phyloP scores from a whole-genome alignment of 805 yeast species.

The Metschnikowia shivogae region DNA sequence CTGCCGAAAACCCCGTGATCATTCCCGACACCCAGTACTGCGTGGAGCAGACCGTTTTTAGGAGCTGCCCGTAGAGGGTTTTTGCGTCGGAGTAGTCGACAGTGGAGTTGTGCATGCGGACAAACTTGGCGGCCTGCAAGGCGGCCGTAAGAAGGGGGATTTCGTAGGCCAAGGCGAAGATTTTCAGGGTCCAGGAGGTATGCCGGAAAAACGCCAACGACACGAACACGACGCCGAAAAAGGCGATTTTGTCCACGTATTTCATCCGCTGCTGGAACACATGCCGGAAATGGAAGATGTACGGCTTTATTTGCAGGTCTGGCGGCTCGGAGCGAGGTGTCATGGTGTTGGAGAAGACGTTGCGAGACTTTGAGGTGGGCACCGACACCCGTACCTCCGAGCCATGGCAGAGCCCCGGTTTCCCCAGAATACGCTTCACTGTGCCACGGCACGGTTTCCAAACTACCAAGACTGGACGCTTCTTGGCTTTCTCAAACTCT shows the following conservation, averaged over 20 bases:
- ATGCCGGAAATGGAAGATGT: slow-evolving; percentile 25
- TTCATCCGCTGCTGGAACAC: slow-evolving; percentile 34
- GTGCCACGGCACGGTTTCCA: too few species aligned
- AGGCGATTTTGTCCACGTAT: slow-evolving; percentile 30
- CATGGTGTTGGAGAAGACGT: slow-evolving; percentile 3
- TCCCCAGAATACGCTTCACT: too few species aligned
- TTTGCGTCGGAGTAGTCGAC: slow-evolving; percentile 31
- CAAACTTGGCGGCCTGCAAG: slow-evolving; percentile 23
- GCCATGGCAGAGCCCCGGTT: neutral
- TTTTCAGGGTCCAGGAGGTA: slow-evolving; percentile 24
- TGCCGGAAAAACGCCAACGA: slow-evolving; percentile 27
- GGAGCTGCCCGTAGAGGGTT: slow-evolving; percentile 31
- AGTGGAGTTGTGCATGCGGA: slow-evolving; percentile 23
- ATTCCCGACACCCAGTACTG: slow-evolving; percentile 1
- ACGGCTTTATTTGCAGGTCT: slow-evolving; percentile 12
- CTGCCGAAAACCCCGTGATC: slow-evolving; percentile 19
- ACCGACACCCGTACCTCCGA: neutral
- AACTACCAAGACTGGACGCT: too few species aligned
- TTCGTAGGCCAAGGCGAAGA: slow-evolving; percentile 22
- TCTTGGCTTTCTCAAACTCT: too few species aligned
- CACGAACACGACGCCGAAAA: slow-evolving; percentile 23
- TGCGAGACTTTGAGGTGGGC: neutral
- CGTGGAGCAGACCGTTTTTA: neutral
- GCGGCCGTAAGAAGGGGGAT: slow-evolving; percentile 32
- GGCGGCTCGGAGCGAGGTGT: slow-evolving; percentile 7